phyloP scores from a whole-genome alignment of 2,329 filamentous ascomycete species.

The Delphinella strobiligena region DNA sequence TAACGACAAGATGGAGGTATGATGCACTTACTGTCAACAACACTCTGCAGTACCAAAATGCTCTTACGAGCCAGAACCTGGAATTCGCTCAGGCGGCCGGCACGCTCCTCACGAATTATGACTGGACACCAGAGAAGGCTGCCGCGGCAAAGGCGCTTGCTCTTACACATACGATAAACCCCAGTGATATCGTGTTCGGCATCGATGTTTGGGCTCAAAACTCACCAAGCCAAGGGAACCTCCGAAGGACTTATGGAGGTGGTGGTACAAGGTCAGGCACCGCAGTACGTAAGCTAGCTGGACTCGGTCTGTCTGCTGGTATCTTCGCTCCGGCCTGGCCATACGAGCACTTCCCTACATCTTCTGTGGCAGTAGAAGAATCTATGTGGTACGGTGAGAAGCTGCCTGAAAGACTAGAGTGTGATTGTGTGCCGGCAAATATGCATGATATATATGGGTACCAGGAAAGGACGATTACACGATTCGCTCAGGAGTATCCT shows the following conservation, averaged over 20 bases:
- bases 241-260: conserved; percentile 25
- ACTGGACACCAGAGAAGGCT: conserved; percentile 25
- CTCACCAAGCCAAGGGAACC: conserved; percentile 16
- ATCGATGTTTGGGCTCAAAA: conserved; percentile 37
- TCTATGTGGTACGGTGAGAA: conserved; percentile 24
- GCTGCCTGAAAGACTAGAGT: conserved; percentile 18
- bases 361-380: conserved; percentile 18
- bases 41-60: conserved; percentile 32
- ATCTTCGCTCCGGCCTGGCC: conserved; percentile 36
- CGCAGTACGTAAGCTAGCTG: conserved; percentile 25
- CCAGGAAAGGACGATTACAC: conserved; percentile 14
- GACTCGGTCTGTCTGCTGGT: conserved; percentile 25
- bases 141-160: conserved; percentile 17
- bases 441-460: conserved; percentile 14
- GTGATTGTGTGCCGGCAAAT: conserved; percentile 20
- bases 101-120: conserved; percentile 33
- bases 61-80: conserved; percentile 27
- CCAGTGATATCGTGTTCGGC: conserved; percentile 26
- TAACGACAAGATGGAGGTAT: too few relatives aligned
- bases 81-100: conserved; percentile 26
- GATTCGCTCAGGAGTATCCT: conserved; percentile 18
- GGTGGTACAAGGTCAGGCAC: conserved; percentile 31
- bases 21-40: conserved; percentile 33
- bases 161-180: conserved; percentile 14
- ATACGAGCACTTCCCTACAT: conserved; percentile 29